A percentile compares a stretch with the other conserved stretches of the same genome.
These are phyloP conservation scores for Bolboschoenus planiculmis DNA, from an alignment of 176 grass and related monocot genomes.

Conservation along the genomic window DNA sequence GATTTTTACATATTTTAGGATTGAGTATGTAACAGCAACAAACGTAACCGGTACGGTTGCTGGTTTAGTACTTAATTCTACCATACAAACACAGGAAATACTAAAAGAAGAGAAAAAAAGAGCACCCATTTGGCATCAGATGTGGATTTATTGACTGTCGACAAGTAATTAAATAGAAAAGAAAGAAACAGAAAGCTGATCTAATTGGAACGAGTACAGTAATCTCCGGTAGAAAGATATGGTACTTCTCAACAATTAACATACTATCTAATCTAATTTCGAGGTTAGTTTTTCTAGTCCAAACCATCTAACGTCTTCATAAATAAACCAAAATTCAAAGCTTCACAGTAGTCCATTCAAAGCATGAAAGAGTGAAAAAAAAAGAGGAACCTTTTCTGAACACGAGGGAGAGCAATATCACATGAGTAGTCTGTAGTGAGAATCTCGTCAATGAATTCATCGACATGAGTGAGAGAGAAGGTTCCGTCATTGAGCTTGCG, in stretches of 20 bases:
- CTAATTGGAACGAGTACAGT: no score
- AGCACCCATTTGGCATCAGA: no score
- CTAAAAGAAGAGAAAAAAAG: background rate
- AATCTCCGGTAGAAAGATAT: no score
- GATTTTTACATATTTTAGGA: background rate
- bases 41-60: background rate
- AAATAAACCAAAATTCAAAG: no score
- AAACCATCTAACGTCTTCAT: no score
- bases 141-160: no score
- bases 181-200: no score
- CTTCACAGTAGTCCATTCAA: background rate
- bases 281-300: no score
- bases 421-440: slow-evolving; percentile 83
- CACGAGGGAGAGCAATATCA: slow-evolving; percentile 78
- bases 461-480: slow-evolving; percentile 63
- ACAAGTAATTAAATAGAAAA: no score
- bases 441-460: slow-evolving; percentile 88
- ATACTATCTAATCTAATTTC: no score
- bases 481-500: slow-evolving; percentile 60
- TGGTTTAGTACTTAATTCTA: background rate
- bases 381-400: slow-evolving; percentile 66
- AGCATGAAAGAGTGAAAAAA: background rate
- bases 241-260: no score
- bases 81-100: background rate
- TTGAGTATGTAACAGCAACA: background rate